These are phyloP conservation scores for Breynia disticha DNA, from an alignment of 441 rosid species.

Conservation along the genomic window DNA sequence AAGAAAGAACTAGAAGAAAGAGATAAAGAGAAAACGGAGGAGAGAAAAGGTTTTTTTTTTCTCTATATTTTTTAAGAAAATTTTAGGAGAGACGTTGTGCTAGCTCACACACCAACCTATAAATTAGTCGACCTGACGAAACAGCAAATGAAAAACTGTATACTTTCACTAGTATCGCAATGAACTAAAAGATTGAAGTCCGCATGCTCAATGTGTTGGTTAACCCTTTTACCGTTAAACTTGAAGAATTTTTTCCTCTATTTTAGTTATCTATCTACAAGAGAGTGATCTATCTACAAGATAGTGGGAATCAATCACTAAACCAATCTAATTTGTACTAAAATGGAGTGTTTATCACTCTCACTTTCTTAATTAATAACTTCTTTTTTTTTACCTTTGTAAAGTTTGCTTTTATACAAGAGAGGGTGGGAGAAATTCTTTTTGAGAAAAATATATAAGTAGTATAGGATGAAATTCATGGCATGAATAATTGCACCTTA, in stretches of 20 bases:
- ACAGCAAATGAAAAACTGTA: no score
- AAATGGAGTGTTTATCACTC: slow-evolving; percentile 23
- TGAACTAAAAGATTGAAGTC: no score
- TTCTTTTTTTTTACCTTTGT: slow-evolving; percentile 8
- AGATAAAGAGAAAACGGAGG: slow-evolving; percentile 3
- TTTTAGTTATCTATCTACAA: neutral
- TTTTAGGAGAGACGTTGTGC: no score
- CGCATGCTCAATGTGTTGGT: no score
- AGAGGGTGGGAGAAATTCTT: neutral
- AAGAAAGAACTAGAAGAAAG: slow-evolving; percentile 8
- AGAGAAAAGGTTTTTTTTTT: slow-evolving; percentile 17
- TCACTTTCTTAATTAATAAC: slow-evolving; percentile 10
- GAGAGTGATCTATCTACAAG: slow-evolving; percentile 2
- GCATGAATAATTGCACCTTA: slow-evolving; percentile 74
- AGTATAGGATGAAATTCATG: slow-evolving; percentile 52
- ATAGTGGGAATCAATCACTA: slow-evolving; percentile 22
- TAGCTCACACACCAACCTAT: no score
- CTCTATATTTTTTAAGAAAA: no score
- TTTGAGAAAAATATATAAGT: slow-evolving; percentile 2
- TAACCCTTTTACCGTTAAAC: no score
- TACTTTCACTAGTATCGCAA: no score
- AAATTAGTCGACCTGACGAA: no score
- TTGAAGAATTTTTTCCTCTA: neutral
- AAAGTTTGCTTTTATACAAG: slow-evolving; percentile 1
- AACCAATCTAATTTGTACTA: slow-evolving; percentile 16